Percentiles rank a stretch among this genome's conserved stretches.
phyloP scores from a whole-genome alignment of 176 grass and related monocot species.

The Canna indica region DNA sequence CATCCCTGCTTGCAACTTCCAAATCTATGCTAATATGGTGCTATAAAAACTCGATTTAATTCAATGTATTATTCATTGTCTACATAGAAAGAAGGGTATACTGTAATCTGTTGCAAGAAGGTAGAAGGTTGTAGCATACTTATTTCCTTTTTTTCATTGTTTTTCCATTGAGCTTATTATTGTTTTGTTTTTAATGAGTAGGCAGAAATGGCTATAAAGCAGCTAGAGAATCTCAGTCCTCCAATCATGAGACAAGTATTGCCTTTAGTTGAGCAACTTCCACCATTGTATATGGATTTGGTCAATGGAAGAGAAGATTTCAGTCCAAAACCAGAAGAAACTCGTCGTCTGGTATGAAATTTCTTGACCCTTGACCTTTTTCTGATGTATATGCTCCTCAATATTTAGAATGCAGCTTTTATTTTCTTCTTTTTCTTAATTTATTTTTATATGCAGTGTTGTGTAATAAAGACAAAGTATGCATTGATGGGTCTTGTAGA shows the following conservation, averaged over 20 bases:
- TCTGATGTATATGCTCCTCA: not conserved
- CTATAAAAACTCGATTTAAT: not conserved
- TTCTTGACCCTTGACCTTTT: not conserved
- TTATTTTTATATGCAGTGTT: too few species aligned
- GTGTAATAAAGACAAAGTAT: not conserved
- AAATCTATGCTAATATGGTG: too few species aligned
- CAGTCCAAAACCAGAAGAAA: constrained; percentile 89
- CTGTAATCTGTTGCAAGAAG: not conserved
- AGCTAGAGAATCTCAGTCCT: constrained; percentile 74
- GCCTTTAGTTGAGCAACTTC: constrained; percentile 89
- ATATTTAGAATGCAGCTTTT: not conserved
- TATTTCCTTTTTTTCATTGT: not conserved
- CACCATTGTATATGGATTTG: constrained; percentile 90
- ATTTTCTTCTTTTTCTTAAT: not conserved
- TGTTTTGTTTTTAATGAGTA: constrained; percentile 23
- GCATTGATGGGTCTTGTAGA: not conserved
- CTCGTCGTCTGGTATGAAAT: constrained; percentile 49
- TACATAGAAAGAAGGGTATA: not conserved
- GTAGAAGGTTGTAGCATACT: not conserved
- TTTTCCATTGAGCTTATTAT: constrained; percentile 11
- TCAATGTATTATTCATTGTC: not conserved
- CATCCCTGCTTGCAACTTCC: too few species aligned
- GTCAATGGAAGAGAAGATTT: constrained; percentile 90
- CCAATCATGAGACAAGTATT: constrained; percentile 90
- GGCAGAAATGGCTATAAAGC: constrained; percentile 93